Base-by-base conservation (phyloP, 2,329 filamentous ascomycete species). In the Cyphellophora europaea region DNA sequence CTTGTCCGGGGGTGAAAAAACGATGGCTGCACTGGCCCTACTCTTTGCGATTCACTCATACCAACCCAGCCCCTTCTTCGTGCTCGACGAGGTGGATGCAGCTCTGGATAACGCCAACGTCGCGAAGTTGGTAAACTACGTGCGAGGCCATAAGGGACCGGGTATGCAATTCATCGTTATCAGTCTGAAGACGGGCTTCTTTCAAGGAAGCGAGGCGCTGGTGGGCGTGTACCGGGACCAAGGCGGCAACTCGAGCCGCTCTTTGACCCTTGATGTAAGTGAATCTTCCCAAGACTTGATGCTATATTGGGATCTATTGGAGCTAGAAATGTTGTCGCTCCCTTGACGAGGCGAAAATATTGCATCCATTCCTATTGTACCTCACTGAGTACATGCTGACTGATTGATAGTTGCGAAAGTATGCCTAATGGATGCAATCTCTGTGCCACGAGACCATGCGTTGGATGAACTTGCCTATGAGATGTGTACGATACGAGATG, bases 131-230 rank as follows among this genome's bases (percentile, higher is more conserved):
- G 91, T 89, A 46, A 91, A 91, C 59, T 98, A 98, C 54, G 93
- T 98, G 43, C 77, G 82, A 23, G 86, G 93, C 53, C 88, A 98
- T 60, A 84, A 45, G 38, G 85, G 86, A 1, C 91, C 91, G 2
- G 93, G 93, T 11, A 96, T 96, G 87, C 91, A 98, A 59, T 98
- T 98, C 50, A 93, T 98, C 42, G 91, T 98, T 48, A 98, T 98
- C 59, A 87, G 79, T 63, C 71, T 98, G 56, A 98, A 98, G 72
- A 83, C 87, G 0, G 88, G 87, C 2, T 68, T 98, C 37, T 98
- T 96, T 65, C 88, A 98, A 62, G 84, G 93, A 58, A 94, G 86
- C 54, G 88, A 98, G 69, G 93, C 87, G 42, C 61, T 98, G 50
- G 87, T 98, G 4, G 91, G 91, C 33, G 87, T 98, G 8, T 96